Evolutionary conservation across 2,329 filamentous ascomycete genomes (phyloP).

Genomic region (Verticillium albo-atrum): DNA sequence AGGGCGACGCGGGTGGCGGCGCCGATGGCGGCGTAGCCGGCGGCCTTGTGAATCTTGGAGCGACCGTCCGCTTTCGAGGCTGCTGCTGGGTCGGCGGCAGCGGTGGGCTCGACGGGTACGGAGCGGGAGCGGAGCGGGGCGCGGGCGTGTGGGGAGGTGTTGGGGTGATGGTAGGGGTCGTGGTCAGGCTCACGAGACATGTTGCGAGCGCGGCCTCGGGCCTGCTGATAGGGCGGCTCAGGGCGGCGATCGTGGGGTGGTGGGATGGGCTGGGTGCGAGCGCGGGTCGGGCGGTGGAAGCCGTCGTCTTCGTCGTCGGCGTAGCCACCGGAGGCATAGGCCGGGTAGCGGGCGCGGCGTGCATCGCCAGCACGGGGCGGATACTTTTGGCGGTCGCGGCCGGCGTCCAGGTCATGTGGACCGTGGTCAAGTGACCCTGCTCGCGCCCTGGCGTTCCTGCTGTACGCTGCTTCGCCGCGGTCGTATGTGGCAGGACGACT

Average conservation of each 20-base stretch:
- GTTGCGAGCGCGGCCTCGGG: constrained; percentile 1
- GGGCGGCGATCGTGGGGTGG: background rate
- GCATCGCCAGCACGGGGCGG: constrained; percentile 12
- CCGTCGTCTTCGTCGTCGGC: constrained; percentile 3
- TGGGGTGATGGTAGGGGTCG: background rate
- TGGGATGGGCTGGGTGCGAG: background rate
- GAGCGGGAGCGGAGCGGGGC: constrained; percentile 2
- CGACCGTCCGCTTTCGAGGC: constrained; percentile 4
- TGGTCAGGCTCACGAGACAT: constrained; percentile 2
- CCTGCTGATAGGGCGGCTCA: background rate
- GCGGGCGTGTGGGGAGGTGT: background rate
- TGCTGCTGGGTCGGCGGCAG: background rate
- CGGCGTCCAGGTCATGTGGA: background rate
- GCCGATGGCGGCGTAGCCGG: constrained; percentile 9
- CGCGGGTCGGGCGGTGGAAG: background rate
- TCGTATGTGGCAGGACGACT: background rate
- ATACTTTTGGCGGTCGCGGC: background rate
- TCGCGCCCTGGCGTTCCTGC: background rate
- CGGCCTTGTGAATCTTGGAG: constrained; percentile 14
- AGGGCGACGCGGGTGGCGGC: constrained; percentile 40
- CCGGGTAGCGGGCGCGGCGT: constrained; percentile 6
- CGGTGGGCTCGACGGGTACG: background rate
- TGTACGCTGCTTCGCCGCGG: background rate
- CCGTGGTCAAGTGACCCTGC: constrained; percentile 3
- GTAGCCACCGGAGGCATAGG: background rate